These are phyloP conservation scores for Neurospora crassa DNA, from an alignment of 2,329 filamentous ascomycete species.

Conservation along the genomic window DNA sequence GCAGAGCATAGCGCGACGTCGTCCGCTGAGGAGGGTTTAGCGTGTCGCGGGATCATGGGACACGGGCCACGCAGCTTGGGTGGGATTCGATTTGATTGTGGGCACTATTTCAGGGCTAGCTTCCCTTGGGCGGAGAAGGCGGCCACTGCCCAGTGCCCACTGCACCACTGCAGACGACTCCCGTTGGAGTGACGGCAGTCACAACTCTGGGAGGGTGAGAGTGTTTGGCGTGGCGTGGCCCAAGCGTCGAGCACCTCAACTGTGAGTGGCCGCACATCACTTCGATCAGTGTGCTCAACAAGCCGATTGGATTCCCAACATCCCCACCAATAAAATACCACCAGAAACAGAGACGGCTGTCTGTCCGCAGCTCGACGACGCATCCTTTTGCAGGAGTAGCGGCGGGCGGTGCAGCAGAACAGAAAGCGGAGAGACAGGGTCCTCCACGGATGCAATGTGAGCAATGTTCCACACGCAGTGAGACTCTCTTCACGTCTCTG, in stretches of 20 bases:
- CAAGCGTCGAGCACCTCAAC: neutral
- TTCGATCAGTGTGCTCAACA: neutral
- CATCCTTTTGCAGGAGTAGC: neutral
- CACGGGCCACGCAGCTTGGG: neutral
- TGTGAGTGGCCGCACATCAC: neutral
- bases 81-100: neutral
- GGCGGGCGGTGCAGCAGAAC: neutral
- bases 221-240: neutral
- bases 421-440: neutral
- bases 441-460: neutral
- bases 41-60: neutral
- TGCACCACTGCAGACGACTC: neutral
- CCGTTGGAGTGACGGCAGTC: neutral
- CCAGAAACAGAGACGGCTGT: neutral
- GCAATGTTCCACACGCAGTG: neutral
- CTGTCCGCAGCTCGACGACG: neutral
- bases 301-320: neutral
- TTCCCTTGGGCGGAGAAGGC: neutral
- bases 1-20: neutral
- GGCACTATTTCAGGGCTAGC: neutral
- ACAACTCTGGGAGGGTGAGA: neutral
- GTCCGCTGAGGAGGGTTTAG: neutral
- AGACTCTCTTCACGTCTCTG: neutral
- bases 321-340: neutral
- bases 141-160: neutral